phyloP scores from a whole-genome alignment of 768 basidiomycete species.

The Boletus edulis region DNA sequence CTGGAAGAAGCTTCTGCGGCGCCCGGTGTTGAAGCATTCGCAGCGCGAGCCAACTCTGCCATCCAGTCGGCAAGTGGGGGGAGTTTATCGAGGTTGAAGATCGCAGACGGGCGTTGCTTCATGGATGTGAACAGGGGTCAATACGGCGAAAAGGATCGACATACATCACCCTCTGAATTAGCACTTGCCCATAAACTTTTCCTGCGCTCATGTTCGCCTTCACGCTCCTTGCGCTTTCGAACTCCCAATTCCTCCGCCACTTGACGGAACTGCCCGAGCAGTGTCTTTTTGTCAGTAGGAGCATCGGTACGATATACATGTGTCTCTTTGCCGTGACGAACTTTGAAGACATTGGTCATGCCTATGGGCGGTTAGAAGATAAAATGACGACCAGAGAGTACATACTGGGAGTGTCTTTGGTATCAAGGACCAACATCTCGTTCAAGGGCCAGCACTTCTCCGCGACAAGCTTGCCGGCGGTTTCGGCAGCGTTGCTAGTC shows the following conservation, averaged over 20 bases:
- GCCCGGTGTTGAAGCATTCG: slow-evolving; percentile 35
- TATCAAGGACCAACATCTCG: slow-evolving; percentile 93
- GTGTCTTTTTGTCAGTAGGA: slow-evolving; percentile 78
- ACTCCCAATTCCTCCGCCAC: slow-evolving; percentile 89
- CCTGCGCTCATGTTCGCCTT: slow-evolving; percentile 88
- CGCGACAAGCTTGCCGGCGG: slow-evolving; percentile 76
- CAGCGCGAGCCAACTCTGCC: slow-evolving; percentile 60
- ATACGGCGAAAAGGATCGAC: slow-evolving; percentile 7
- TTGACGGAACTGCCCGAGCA: slow-evolving; percentile 84
- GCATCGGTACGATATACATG: slow-evolving; percentile 90
- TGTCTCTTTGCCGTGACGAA: slow-evolving; percentile 89
- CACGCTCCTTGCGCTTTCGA: slow-evolving; percentile 88
- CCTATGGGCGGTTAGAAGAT: slow-evolving; percentile 32
- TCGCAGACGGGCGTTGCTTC: slow-evolving; percentile 33
- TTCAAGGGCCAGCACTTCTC: slow-evolving; percentile 91
- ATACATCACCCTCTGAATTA: slow-evolving; percentile 42
- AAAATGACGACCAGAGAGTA: neutral
- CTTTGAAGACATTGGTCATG: slow-evolving; percentile 97
- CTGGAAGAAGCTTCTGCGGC: slow-evolving; percentile 50
- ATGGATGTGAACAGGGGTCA: neutral
- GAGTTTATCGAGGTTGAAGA: slow-evolving; percentile 36
- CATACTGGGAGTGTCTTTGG: slow-evolving; percentile 91
- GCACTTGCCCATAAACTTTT: slow-evolving; percentile 65
- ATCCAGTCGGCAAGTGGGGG: slow-evolving; percentile 77
- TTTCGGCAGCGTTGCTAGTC: slow-evolving; percentile 56